These are phyloP conservation scores for Taphrina populina DNA, from an alignment of 1,139 yeast genomes.

Conservation along the genomic window DNA sequence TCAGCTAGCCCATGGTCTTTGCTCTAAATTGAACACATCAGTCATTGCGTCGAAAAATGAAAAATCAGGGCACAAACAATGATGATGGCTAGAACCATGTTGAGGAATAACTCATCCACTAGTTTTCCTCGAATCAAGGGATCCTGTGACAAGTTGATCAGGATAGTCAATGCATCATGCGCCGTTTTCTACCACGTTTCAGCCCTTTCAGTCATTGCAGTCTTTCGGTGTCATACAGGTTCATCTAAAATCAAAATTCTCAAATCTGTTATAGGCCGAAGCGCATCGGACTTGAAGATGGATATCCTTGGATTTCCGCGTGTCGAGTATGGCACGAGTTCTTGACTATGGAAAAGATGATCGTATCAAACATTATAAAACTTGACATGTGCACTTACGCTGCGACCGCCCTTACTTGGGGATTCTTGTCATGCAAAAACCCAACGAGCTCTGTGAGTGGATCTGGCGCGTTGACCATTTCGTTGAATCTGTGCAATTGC, in stretches of 20 bases:
- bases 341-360: slow-evolving; percentile 49
- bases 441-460: slow-evolving; percentile 54
- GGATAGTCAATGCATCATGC: slow-evolving; percentile 67
- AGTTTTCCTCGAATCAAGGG: slow-evolving; percentile 57
- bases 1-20: slow-evolving; percentile 69
- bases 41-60: too few relatives aligned
- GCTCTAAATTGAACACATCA: too few relatives aligned
- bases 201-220: neutral
- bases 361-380: neutral
- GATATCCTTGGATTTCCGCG: slow-evolving; percentile 58
- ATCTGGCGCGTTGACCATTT: slow-evolving; percentile 11
- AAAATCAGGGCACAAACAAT: slow-evolving; percentile 35
- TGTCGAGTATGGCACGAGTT: slow-evolving; percentile 72
- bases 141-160: slow-evolving; percentile 81
- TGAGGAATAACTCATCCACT: slow-evolving; percentile 64
- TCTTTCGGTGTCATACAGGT: slow-evolving; percentile 44
- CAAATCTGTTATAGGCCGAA: slow-evolving; percentile 71
- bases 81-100: slow-evolving; percentile 44
- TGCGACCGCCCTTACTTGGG: slow-evolving; percentile 81
- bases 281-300: slow-evolving; percentile 69
- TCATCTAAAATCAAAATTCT: slow-evolving; percentile 56
- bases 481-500: too few relatives aligned
- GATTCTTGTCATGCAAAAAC: slow-evolving; percentile 79
- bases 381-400: slow-evolving; percentile 43
- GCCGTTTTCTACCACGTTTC: slow-evolving; percentile 40